These are phyloP conservation scores for Phytophthora brassicae DNA, from an alignment of 352 stramenopile species.

Conservation along the genomic window DNA sequence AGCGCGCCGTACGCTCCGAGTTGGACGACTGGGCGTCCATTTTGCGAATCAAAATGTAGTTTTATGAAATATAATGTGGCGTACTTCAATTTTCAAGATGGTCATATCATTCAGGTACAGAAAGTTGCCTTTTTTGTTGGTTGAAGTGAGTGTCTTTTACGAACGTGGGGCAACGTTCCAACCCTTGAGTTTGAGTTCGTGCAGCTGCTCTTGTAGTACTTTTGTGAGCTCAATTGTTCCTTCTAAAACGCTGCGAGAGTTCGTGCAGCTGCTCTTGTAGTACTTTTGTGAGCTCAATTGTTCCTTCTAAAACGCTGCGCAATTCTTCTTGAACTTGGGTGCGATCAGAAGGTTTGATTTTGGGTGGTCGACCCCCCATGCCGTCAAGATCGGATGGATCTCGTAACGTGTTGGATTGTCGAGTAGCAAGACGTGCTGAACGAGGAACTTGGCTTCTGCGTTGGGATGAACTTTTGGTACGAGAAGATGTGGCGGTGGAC, in stretches of 20 bases:
- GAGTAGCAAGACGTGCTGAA: constrained; percentile 3
- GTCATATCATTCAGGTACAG: background rate
- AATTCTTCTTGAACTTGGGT: constrained; percentile 74
- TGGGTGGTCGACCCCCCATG: constrained; percentile 11
- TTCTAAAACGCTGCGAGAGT: constrained; percentile 58
- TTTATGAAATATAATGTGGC: background rate
- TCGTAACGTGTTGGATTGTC: constrained; percentile 6
- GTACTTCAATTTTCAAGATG: constrained; percentile 5
- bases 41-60: no score
- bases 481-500: background rate
- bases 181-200: constrained; percentile 79
- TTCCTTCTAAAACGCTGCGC: constrained; percentile 57
- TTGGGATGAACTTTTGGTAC: background rate
- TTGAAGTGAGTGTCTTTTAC: constrained; percentile 10
- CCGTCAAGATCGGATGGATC: constrained; percentile 15
- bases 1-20: constrained; percentile 61
- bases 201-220: constrained; percentile 70
- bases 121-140: constrained; percentile 10
- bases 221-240: constrained; percentile 73
- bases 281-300: constrained; percentile 70
- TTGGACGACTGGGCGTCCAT: constrained; percentile 39
- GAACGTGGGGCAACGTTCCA: constrained; percentile 59
- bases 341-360: constrained; percentile 43
- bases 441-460: constrained; percentile 13
- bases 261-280: constrained; percentile 74